Evolutionary conservation across 768 basidiomycete species (phyloP), one percentile per base, ranked within the genome.

Genomic region (Guyanaporus albipodus): DNA sequence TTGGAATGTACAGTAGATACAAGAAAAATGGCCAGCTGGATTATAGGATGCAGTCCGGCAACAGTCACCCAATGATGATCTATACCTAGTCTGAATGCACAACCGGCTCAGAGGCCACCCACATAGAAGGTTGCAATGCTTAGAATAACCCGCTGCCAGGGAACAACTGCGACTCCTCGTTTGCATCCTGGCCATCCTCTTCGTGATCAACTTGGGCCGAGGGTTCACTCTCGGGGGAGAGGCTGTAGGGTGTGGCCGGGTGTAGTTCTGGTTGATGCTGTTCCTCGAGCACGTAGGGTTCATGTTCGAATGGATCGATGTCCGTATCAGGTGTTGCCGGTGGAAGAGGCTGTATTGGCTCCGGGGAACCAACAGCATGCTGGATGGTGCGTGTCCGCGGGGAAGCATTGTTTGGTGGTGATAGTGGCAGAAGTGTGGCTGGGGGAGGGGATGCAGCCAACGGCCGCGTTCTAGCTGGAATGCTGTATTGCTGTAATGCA

Each of bases 141-240:
- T 54, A 73, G 50, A 70, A 74, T 38, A 73, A 44, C 33, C 69
- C 73, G 21, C 72, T 73, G 23, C 72, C 72, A 19, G 72, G 72
- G 63, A 73, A 71, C 44, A 74, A 34, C 50, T 62, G 72, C 12
- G 68, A 70, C 34, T 61, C 66, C 48, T 67, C 71, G 32, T 46
- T 58, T 12, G 42, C 55, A 32, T 60, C 58, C 22, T 52, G 49
- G 22, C 58, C 56, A 6, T 52, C 56, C 12, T 58, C 62, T 12
- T 57, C 58, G 17, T 53, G 42, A 28, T 60, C 61, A 33, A n/a
- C 17, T 0, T 47, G 44, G 4, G 18, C 18, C 4, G 11, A 32
- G 18, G 48, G 17, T 34, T 51, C 51, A 15, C 48, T 52, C 4
- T 58, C 56, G 31, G 64, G 45, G 4, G 64, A 67, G n/a, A 66